A percentile compares a stretch with the other conserved stretches of the same genome.
phyloP scores from a whole-genome alignment of 2,329 filamentous ascomycete genomes.

The Fusarium humuli region DNA sequence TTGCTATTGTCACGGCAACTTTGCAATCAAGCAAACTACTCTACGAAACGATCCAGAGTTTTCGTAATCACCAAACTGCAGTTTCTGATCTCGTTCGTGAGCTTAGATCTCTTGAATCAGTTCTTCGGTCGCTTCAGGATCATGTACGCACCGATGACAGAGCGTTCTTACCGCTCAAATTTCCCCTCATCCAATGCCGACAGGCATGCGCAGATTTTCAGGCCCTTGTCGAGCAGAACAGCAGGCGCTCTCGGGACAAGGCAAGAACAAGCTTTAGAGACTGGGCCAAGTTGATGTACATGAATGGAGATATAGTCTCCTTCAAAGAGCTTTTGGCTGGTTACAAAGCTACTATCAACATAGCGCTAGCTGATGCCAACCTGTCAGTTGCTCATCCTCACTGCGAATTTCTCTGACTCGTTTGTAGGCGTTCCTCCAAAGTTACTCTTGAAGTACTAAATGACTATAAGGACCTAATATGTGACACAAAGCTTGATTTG shows the following conservation, averaged over 20 bases:
- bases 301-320: slow-evolving; percentile 56
- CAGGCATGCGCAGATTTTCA: slow-evolving; percentile 57
- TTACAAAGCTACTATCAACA: slow-evolving; percentile 52
- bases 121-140: slow-evolving; percentile 3
- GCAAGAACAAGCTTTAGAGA: slow-evolving; percentile 52
- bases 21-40: slow-evolving; percentile 36
- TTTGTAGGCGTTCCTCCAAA: background rate
- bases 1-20: slow-evolving; percentile 29
- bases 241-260: slow-evolving; percentile 1
- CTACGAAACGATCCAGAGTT: slow-evolving; percentile 35
- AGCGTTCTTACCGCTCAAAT: slow-evolving; percentile 31
- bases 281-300: slow-evolving; percentile 58
- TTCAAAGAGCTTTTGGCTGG: slow-evolving; percentile 55
- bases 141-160: slow-evolving; percentile 18
- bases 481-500: slow-evolving; percentile 37
- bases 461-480: slow-evolving; percentile 39
- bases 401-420: background rate
- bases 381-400: slow-evolving; percentile 20
- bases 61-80: slow-evolving; percentile 21
- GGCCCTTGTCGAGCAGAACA: slow-evolving; percentile 51
- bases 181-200: slow-evolving; percentile 56
- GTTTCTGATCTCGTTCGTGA: slow-evolving; percentile 25
- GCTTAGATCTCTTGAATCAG: slow-evolving; percentile 4
- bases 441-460: slow-evolving; percentile 27
- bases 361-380: slow-evolving; percentile 39